Percentiles rank a stretch among this genome's conserved stretches.
phyloP scores from a whole-genome alignment of 108 stramenopile genomes.

The Cyclotella baltica region DNA sequence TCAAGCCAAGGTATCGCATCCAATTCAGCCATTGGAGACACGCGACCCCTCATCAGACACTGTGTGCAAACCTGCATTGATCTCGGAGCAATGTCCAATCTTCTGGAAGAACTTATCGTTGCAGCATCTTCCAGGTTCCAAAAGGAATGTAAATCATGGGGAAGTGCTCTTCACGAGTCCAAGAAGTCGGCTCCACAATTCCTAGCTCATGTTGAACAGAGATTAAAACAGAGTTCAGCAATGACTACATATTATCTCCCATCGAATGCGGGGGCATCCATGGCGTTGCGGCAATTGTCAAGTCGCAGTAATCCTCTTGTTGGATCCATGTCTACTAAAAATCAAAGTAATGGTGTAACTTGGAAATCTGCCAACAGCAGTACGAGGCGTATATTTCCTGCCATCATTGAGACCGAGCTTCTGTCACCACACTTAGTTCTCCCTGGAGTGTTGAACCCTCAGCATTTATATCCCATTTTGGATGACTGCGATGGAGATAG shows the following conservation, averaged over 20 bases:
- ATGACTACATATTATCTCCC: conserved; percentile 44
- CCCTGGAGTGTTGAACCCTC: conserved; percentile 36
- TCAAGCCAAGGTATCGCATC: conserved; percentile 12
- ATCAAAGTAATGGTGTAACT: not conserved
- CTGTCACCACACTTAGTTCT: conserved; percentile 34
- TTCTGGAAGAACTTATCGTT: conserved; percentile 45
- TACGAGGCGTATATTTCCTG: conserved; percentile 42
- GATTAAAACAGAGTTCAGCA: conserved; percentile 37
- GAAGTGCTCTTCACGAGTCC: conserved; percentile 21
- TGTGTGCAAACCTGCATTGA: conserved; percentile 49
- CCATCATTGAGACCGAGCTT: conserved; percentile 46
- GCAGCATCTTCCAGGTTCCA: conserved; percentile 32
- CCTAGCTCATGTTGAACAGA: conserved; percentile 43
- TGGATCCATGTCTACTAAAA: not conserved
- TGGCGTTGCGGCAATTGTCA: conserved; percentile 31
- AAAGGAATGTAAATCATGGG: conserved; percentile 34
- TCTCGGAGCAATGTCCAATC: conserved; percentile 29
- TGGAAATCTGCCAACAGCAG: conserved; percentile 28
- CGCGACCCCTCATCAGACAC: conserved; percentile 41
- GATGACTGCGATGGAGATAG: conserved; percentile 33
- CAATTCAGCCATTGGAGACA: conserved; percentile 26
- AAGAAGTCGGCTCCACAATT: conserved; percentile 40
- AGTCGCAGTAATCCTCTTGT: conserved; percentile 1
- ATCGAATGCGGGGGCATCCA: conserved; percentile 22
- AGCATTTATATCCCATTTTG: conserved; percentile 46